Evolutionary conservation across 2,329 filamentous ascomycete species (phyloP), one percentile per base, ranked within the genome.

Genomic region (Phaeosphaeria sp.): DNA sequence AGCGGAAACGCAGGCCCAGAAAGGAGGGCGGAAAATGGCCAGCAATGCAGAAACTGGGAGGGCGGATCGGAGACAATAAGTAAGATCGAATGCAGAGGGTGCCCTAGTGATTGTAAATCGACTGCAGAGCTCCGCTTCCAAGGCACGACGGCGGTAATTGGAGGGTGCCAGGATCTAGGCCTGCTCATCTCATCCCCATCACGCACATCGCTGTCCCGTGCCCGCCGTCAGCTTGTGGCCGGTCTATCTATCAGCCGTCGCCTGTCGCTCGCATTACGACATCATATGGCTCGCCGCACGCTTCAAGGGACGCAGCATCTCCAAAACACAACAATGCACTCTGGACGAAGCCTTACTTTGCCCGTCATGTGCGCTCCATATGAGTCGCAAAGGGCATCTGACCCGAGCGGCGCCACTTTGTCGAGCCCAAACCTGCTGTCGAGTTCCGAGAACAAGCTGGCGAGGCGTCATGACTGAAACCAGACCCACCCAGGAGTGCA

Each of bases 401-500:
- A 56, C 39, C 49, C 30, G 42, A 46, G 18, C 30, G 36, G 50
- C 25, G 45, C 25, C 44, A 45, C 42, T 46, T 53, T 49, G 4
- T 27, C 24, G 53, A 33, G 21, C 42, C n/a, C 51, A 55, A 59
- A 50, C 56, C 56, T 59, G 56, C 42, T 59, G 52, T 48, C 20
- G 43, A 27, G 18, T 21, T 36, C 6, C 30, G 30, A 36, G 30
- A 54, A 48, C 56, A 53, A 50, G 49, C 49, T 51, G 43, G 22
- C 46, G 48, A 51, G 44, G 59, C 52, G 55, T 57, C 53, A 51
- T 53, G 51, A 47, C 49, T 47, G 54, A 56, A 61, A 50, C 56
- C 52, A 42, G 48, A 17, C 44, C 54, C 54, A 55, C 55, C 50
- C 39, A 45, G 21, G 17, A 45, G 33, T 17, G 48, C 51, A 47